Conservation (phyloP, 805 yeast genomes). For the Metschnikowia reukaufii region DNA sequence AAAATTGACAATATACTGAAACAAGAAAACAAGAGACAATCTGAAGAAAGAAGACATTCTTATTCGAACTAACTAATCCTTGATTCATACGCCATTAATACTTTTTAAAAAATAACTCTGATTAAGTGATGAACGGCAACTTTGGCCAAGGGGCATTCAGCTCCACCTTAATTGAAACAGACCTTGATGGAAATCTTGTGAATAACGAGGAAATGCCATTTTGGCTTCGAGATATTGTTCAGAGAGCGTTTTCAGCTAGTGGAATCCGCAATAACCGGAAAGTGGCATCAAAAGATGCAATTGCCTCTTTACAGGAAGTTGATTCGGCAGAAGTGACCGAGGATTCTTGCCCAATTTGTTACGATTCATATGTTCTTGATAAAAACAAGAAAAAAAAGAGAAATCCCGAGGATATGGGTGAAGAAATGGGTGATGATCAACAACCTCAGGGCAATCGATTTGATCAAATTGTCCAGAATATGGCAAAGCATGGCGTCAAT, state of each 20-base stretch:
- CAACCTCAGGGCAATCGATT: neutral
- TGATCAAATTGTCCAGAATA: conserved; percentile 1
- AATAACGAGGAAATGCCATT: conserved; percentile 18
- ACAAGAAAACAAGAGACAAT: too few relatives aligned
- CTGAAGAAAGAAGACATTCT: too few relatives aligned
- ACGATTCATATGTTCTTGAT: conserved; percentile 30
- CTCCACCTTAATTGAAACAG: conserved; percentile 17
- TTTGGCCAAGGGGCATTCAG: conserved; percentile 14
- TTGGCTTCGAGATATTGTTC: conserved; percentile 26
- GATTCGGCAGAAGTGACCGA: conserved; percentile 19
- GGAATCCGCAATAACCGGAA: conserved; percentile 27
- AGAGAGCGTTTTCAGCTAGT: conserved; percentile 33
- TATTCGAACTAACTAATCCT: too few relatives aligned
- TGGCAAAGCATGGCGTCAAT: conserved; percentile 5
- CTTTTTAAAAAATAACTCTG: too few relatives aligned
- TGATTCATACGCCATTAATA: neutral
- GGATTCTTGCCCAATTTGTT: conserved; percentile 42
- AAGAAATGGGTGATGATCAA: neutral
- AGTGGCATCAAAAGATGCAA: conserved; percentile 41
- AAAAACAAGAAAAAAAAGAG: conserved; percentile 15
- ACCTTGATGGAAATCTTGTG: conserved; percentile 18
- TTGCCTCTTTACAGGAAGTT: conserved; percentile 31
- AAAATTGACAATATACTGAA: too few relatives aligned
- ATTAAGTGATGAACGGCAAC: conserved; percentile 8
- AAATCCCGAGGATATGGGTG: conserved; percentile 10